Conservation (phyloP, 2,329 filamentous ascomycete species). For the Clonostachys chloroleuca region DNA sequence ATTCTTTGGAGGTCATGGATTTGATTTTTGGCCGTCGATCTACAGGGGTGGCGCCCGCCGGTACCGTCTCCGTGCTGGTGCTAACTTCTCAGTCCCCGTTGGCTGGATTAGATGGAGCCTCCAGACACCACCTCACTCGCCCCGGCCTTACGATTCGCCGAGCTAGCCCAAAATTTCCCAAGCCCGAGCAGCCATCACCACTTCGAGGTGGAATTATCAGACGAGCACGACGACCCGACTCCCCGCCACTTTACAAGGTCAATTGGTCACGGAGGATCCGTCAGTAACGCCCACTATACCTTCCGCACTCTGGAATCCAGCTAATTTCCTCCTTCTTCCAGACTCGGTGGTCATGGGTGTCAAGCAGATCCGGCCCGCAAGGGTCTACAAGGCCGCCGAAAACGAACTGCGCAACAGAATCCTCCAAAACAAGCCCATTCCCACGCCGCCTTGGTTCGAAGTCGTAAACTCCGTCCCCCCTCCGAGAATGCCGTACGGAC, state of each 20-base stretch:
- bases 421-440: slow-evolving; percentile 22
- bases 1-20: no score
- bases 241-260: no score
- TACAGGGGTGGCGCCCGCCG: neutral
- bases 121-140: neutral
- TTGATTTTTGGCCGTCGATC: no score
- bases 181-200: neutral
- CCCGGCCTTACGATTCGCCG: slow-evolving; percentile 14
- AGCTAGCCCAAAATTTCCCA: slow-evolving; percentile 8
- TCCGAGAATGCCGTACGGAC: slow-evolving; percentile 53
- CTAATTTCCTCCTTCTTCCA: no score
- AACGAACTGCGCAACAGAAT: slow-evolving; percentile 35
- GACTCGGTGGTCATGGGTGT: slow-evolving; percentile 24
- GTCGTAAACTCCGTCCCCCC: slow-evolving; percentile 51
- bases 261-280: no score
- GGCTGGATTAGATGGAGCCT: neutral
- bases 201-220: neutral
- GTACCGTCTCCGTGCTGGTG: neutral
- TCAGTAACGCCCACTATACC: no score
- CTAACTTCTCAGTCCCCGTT: neutral
- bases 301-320: no score
- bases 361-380: slow-evolving; percentile 38
- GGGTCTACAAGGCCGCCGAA: slow-evolving; percentile 40
- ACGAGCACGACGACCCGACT: no score
- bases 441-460: slow-evolving; percentile 43